Evolutionary conservation across 768 basidiomycete genomes (phyloP).

Genomic region (Hydnum rufescens): DNA sequence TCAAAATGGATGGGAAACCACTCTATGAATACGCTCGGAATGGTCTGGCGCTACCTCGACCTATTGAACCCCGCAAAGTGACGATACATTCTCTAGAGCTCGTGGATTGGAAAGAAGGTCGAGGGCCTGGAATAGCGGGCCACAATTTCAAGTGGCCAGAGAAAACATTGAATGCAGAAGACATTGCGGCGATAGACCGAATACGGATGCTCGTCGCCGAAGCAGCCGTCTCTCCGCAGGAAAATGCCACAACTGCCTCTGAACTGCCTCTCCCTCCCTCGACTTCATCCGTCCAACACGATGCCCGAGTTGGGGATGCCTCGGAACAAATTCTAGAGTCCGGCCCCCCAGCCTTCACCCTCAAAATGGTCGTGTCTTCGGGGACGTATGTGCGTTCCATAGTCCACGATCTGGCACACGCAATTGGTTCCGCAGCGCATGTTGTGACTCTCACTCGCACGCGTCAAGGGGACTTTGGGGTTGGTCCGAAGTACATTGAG

Average conservation of each 20-base stretch:
- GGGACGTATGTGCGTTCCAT: slow-evolving; percentile 96
- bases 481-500: slow-evolving; percentile 12
- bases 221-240: neutral
- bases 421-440: slow-evolving; percentile 74
- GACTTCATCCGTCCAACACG: neutral
- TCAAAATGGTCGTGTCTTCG: slow-evolving; percentile 85
- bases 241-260: neutral
- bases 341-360: slow-evolving; percentile 54
- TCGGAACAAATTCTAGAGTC: neutral
- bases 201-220: neutral
- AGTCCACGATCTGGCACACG: slow-evolving; percentile 77
- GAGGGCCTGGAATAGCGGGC: slow-evolving; percentile 24
- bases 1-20: slow-evolving; percentile 96
- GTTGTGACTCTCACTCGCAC: slow-evolving; percentile 79
- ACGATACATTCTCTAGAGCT: slow-evolving; percentile 68
- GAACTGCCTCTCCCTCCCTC: neutral
- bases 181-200: slow-evolving; percentile 45
- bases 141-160: slow-evolving; percentile 64
- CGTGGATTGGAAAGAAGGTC: slow-evolving; percentile 44
- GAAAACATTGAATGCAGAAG: slow-evolving; percentile 43
- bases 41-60: slow-evolving; percentile 77
- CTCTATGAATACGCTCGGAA: slow-evolving; percentile 89
- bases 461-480: slow-evolving; percentile 61
- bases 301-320: neutral
- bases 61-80: slow-evolving; percentile 74